These are phyloP conservation scores for Ambrosia trifida DNA, from an alignment of 129 eudicot genomes.

Conservation along the genomic window DNA sequence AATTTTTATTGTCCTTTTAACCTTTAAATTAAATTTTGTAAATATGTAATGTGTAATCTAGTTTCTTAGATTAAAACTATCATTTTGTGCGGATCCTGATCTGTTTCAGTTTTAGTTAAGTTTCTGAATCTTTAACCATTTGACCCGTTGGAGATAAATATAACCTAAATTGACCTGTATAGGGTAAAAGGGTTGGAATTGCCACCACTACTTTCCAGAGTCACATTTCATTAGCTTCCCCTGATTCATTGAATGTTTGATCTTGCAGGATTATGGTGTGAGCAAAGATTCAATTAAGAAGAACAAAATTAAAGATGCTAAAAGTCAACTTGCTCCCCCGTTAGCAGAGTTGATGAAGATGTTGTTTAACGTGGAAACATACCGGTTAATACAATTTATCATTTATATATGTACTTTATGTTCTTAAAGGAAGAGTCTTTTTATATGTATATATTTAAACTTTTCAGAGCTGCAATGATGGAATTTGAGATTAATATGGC, in stretches of 20 bases:
- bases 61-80: background rate
- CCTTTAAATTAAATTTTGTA: background rate
- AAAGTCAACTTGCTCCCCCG: slow-evolving; percentile 73
- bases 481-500: slow-evolving; percentile 94
- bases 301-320: slow-evolving; percentile 51
- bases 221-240: slow-evolving; percentile 2
- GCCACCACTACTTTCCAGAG: background rate
- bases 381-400: slow-evolving; percentile 50
- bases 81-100: background rate
- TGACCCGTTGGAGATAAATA: slow-evolving; percentile 15
- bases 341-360: slow-evolving; percentile 88
- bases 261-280: slow-evolving; percentile 88
- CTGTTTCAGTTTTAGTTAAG: background rate
- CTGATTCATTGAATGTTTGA: background rate
- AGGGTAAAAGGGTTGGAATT: background rate
- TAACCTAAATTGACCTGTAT: background rate
- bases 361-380: slow-evolving; percentile 90
- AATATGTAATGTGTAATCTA: background rate
- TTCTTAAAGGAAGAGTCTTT: slow-evolving; percentile 5
- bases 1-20: background rate
- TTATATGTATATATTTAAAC: background rate
- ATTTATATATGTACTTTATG: slow-evolving; percentile 3
- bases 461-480: slow-evolving; percentile 97
- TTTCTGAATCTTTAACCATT: background rate
- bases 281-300: slow-evolving; percentile 58